These are phyloP conservation scores for Verticillium nubilum DNA, from an alignment of 2,329 filamentous ascomycete genomes.

Conservation along the genomic window DNA sequence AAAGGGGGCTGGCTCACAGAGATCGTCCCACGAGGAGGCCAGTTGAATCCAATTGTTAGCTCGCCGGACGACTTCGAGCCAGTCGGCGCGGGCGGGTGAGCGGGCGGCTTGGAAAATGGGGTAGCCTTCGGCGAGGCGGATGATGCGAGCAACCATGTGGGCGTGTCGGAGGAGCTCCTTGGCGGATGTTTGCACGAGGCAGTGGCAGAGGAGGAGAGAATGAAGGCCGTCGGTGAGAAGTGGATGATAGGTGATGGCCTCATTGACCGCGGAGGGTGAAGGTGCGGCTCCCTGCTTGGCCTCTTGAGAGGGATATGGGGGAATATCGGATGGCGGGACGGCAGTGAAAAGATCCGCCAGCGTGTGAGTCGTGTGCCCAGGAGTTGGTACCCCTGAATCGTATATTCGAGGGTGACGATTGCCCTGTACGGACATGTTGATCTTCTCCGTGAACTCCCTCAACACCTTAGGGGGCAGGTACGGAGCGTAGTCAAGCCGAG, in stretches of 20 bases:
- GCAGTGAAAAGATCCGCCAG: slow-evolving; percentile 65
- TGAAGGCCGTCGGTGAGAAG: slow-evolving; percentile 75
- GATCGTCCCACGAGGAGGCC: slow-evolving; percentile 59
- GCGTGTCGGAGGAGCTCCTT: slow-evolving; percentile 77
- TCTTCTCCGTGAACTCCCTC: slow-evolving; percentile 50
- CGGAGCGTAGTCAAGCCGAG: slow-evolving; percentile 73
- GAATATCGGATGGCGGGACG: slow-evolving; percentile 59
- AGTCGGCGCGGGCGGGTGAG: slow-evolving; percentile 69
- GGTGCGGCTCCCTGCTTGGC: slow-evolving; percentile 23
- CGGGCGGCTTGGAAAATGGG: slow-evolving; percentile 72
- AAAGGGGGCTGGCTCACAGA: slow-evolving; percentile 59
- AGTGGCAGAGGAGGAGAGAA: slow-evolving; percentile 70
- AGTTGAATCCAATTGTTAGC: slow-evolving; percentile 67
- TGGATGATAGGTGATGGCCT: slow-evolving; percentile 75
- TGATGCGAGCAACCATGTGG: slow-evolving; percentile 72
- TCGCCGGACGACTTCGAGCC: slow-evolving; percentile 68
- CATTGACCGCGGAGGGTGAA: slow-evolving; percentile 36
- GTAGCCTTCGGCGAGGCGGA: slow-evolving; percentile 70
- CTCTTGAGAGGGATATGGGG: slow-evolving; percentile 55
- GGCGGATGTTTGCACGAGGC: slow-evolving; percentile 70
- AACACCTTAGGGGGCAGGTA: slow-evolving; percentile 56
- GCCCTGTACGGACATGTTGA: slow-evolving; percentile 50
- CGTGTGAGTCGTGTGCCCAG: slow-evolving; percentile 34
- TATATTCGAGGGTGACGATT: slow-evolving; percentile 29
- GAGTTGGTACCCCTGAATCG: slow-evolving; percentile 6